Evolutionary conservation across 2,329 filamentous ascomycete species (phyloP), one percentile per base, ranked within the genome.

Genomic region (Dactylellina sp.): DNA sequence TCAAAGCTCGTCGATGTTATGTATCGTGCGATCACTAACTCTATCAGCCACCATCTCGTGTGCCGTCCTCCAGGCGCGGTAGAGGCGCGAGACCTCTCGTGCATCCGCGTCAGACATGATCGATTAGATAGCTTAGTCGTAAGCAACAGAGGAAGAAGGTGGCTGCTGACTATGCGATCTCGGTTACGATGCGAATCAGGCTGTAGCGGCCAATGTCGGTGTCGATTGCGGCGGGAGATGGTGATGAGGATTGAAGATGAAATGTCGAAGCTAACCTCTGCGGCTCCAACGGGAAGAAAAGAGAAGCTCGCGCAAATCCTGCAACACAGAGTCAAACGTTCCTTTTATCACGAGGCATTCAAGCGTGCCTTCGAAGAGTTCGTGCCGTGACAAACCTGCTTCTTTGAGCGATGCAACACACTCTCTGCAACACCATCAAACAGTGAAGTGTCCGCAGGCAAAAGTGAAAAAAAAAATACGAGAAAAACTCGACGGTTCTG

Each of bases 11-110:
- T 18, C 7, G 74, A 68, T 49, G 18, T 75, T 76, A 70, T 77
- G 75, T 72, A 75, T 46, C 32, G 56, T 49, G 57, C 46, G 37
- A 46, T 79, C n/a, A 66, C 90, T 79, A 87, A 97, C 93, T 81
- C 94, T 85, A 82, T 98, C 95, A 75, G 87, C 85, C 78, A 95
- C 90, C 94, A 99, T 96, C 85, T 99, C 92, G 82, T 96, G 92
- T 53, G 93, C 89, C 7, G 95, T 99, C 82, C 89, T 89, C 88
- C 92, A 96, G 79, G 93, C 92, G 82, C 94, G 91, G 94, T 95
- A 99, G 78, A 97, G 88, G 80, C 91, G 89, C 76, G 87, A 85
- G 24, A 81, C 76, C 76, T 84, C 83, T 71, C 81, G 79, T 47
- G 82, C 80, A 16, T 80, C 80, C 56, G 81, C 75, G 20, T 65